Evolutionary conservation across 805 yeast species (phyloP), one percentile per base, ranked within the genome.

Genomic region (Metschnikowia corniflorae): DNA sequence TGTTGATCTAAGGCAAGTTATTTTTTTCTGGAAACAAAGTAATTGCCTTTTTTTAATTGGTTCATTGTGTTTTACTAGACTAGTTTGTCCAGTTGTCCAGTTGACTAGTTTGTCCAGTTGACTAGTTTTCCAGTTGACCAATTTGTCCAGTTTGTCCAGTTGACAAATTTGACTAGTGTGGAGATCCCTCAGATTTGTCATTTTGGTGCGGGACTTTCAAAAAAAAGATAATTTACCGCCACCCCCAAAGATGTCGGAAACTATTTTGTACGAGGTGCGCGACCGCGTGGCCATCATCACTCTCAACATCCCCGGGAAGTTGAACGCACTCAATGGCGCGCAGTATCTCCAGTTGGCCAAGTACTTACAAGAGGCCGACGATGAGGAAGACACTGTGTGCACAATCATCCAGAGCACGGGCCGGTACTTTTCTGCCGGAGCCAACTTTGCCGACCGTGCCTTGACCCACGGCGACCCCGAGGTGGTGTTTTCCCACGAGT

Each of bases 371-470:
- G 54, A 68, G 41, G 88, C 95, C 0, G 80, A 84, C 40, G 55
- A 62, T 5, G 80, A 84, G 39, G 76, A 77, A 16, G 65, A 68
- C 15, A 80, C 91, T 0, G 52, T 72, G 6, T 71, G 77, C 16
- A 87, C 96, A 2, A 63, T 84, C 33, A 59, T 87, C 32, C 80
- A 77, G 52, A 71, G 87, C 22, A 68, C 82, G 0, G 95, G 95
- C 0, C 68, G 81, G 39, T 83, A 74, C 56, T 87, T 86, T 58
- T 78, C 87, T 17, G 83, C 95, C 6, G 96, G 96, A 17, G 96
- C 95, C 15, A 80, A 86, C 54, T 75, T 84, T 34, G 69, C 64
- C 32, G 69, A 62, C 28, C 53, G 44, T 35, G 60, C 67, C 0
- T 39, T 64, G 37, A 33, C 52, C 13, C 58, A 63, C 12, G 43